Base-by-base conservation (phyloP, 805 yeast species). In the Zygosaccharomyces bailii region DNA sequence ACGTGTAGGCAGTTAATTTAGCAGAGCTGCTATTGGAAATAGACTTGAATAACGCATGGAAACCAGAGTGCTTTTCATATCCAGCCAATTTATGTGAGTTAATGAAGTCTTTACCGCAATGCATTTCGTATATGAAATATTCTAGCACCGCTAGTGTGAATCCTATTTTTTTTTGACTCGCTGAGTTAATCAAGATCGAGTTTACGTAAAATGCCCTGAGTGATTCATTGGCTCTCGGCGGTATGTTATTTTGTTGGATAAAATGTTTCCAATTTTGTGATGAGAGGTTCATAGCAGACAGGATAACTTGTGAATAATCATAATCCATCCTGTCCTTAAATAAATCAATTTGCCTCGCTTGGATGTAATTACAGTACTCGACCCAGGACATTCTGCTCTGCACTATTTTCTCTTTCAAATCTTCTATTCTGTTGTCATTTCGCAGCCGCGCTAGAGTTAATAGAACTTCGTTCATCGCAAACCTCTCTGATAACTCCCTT, bases 261-360 rank as follows among this genome's bases (percentile, higher is more conserved):
- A 47, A 51, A 10, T 17, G 2, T 29, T 37, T 27, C 56, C 56
- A 53, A 18, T 41, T 49, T 9, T 33, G 17, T 17, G 42, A 16
- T 4, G 41, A 34, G 34, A 45, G 41, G 2, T 41, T 41, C 4
- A 46, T 43, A 4, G 39, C n/a, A 9, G 53, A 42, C 13, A 53
- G 49, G 35, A 49, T 53, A 8, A 33, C 42, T n/a, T 46, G 52
- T 8, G 48, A 34, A 44, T 46, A 49, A 38, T 51, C 53, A 44
- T 49, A 19, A 13, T 46, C 43, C 13, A 40, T 42, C 27, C 27
- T 25, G 14, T 51, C 49, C 1, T 43, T 23, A 19, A 48, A 53
- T 24, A 51, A 21, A 24, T 53, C 44, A 18, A 51, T 41, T n/a
- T 44, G 31, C 8, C 39, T 18, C 20, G 41, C 42, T 8, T 35